A percentile compares a stretch with the other conserved stretches of the same genome.
Evolutionary conservation across 768 basidiomycete genomes (phyloP).

Genomic region (Tylopilus felleus): DNA sequence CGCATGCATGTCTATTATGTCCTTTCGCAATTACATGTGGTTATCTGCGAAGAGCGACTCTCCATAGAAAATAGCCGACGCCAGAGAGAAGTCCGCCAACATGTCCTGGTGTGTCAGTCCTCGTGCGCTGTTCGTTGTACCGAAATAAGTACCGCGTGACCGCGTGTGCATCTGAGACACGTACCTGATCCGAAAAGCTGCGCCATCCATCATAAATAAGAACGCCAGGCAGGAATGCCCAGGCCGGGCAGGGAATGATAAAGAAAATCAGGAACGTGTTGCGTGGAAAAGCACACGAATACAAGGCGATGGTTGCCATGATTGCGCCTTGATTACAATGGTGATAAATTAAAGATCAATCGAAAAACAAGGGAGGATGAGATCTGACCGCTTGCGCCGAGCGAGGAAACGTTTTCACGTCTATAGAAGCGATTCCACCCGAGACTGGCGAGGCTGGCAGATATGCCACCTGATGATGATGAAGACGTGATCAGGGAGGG

Average conservation of each 20-base stretch:
- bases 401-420: conserved; percentile 35
- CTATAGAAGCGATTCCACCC: conserved; percentile 43
- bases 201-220: conserved; percentile 35
- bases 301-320: conserved; percentile 65
- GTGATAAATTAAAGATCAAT: neutral
- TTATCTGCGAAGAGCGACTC: conserved; percentile 28
- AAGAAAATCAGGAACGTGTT: conserved; percentile 70
- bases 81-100: conserved; percentile 66
- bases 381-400: conserved; percentile 71
- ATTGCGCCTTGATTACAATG: conserved; percentile 54
- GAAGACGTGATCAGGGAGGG: neutral
- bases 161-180: conserved; percentile 5
- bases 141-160: neutral
- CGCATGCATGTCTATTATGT: conserved; percentile 10
- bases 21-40: neutral
- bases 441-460: conserved; percentile 47
- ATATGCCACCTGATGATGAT: conserved; percentile 51
- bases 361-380: neutral
- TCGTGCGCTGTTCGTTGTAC: conserved; percentile 39
- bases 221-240: conserved; percentile 66
- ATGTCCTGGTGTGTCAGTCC: conserved; percentile 63
- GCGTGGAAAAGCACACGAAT: conserved; percentile 66
- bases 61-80: conserved; percentile 46
- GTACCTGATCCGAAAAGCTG: conserved; percentile 34
- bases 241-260: conserved; percentile 77